phyloP scores from a whole-genome alignment of 2,329 filamentous ascomycete species.

The Chrysosporium keratinophilum region DNA sequence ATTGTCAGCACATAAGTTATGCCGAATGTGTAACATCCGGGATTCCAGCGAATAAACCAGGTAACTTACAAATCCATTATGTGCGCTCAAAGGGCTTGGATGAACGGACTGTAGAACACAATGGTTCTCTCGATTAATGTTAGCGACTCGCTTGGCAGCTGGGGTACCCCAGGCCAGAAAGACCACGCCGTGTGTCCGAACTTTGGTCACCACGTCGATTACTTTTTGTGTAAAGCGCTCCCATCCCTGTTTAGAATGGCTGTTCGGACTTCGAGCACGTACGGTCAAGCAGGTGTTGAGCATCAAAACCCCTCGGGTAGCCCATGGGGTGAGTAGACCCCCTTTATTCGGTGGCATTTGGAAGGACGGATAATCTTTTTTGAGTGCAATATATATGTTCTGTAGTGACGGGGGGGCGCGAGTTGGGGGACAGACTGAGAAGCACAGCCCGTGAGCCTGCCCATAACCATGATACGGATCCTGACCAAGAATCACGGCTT shows the following conservation, averaged over 20 bases:
- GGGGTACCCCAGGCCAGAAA: constrained; percentile 91
- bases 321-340: constrained; percentile 85
- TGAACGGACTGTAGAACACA: constrained; percentile 78
- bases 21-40: not conserved
- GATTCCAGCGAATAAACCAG: not conserved
- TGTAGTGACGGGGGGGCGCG: constrained; percentile 77
- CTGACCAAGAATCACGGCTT: constrained; percentile 87
- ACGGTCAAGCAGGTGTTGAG: constrained; percentile 94
- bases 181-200: constrained; percentile 70
- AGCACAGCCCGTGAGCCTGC: constrained; percentile 92
- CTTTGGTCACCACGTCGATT: constrained; percentile 74
- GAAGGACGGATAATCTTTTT: constrained; percentile 80
- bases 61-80: constrained; percentile 58
- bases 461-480: constrained; percentile 95
- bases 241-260: constrained; percentile 79
- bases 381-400: constrained; percentile 86
- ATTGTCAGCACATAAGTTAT: not conserved
- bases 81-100: constrained; percentile 83
- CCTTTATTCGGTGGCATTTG: constrained; percentile 61
- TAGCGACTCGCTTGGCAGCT: constrained; percentile 66
- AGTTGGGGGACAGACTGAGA: constrained; percentile 85
- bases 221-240: constrained; percentile 85
- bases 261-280: constrained; percentile 76
- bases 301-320: constrained; percentile 81
- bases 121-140: constrained; percentile 63